phyloP scores from a whole-genome alignment of 225 moss, liverwort and hornwort genomes.

The Polytrichum formosum region DNA sequence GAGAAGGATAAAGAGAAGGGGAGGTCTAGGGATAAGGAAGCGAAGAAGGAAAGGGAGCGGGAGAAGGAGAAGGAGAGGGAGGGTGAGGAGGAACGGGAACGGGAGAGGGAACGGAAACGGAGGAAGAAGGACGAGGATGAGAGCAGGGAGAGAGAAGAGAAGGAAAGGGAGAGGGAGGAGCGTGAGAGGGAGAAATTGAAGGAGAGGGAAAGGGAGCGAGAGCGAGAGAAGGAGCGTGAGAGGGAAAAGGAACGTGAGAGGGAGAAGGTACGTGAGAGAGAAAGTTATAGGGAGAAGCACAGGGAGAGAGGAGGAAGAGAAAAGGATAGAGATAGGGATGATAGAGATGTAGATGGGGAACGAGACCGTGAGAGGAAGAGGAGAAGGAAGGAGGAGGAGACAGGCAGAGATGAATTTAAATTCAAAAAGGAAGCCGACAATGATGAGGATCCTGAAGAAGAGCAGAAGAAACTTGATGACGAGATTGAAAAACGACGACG shows the following conservation, averaged over 20 bases:
- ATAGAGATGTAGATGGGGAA: conserved; percentile 45
- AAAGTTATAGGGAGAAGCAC: conserved; percentile 44
- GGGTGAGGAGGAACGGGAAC: conserved; percentile 36
- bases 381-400: conserved; percentile 77
- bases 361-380: conserved; percentile 78
- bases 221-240: conserved; percentile 28
- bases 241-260: conserved; percentile 33
- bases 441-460: conserved; percentile 84
- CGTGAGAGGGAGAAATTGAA: conserved; percentile 41
- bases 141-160: conserved; percentile 30
- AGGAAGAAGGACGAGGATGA: conserved; percentile 47
- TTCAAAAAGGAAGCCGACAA: conserved; percentile 62
- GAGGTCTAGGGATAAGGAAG: background rate
- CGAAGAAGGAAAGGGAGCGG: conserved; percentile 7
- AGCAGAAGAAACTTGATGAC: conserved; percentile 90
- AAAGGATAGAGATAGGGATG: conserved; percentile 51
- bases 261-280: conserved; percentile 19
- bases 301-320: conserved; percentile 54
- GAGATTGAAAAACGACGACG: conserved; percentile 95
- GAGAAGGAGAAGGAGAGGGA: conserved; percentile 43
- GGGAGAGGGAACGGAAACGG: conserved; percentile 43
- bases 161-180: conserved; percentile 33
- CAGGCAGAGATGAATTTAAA: conserved; percentile 43
- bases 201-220: conserved; percentile 44
- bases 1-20: conserved; percentile 32